A percentile compares a stretch with the other conserved stretches of the same genome.
phyloP scores from a whole-genome alignment of 2,329 filamentous ascomycete species.

The Exophiala xenobiotica region DNA sequence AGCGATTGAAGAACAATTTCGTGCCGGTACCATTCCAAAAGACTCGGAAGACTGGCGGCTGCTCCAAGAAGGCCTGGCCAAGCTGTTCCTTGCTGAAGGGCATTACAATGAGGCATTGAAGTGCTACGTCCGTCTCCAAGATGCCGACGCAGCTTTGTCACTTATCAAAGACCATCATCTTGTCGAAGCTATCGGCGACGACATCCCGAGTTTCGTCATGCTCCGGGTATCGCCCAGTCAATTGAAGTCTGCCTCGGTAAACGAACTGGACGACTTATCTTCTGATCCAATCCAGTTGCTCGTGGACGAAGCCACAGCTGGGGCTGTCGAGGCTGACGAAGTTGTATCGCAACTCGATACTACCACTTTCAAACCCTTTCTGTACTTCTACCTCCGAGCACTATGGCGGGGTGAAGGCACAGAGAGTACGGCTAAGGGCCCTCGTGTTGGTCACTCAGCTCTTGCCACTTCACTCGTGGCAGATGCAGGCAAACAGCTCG shows the following conservation, averaged over 20 bases:
- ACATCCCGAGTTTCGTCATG: slow-evolving; percentile 84
- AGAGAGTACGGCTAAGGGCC: slow-evolving; percentile 39
- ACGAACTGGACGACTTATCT: slow-evolving; percentile 75
- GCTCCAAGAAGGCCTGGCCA: slow-evolving; percentile 81
- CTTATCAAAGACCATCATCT: slow-evolving; percentile 85
- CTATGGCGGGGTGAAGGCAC: slow-evolving; percentile 73
- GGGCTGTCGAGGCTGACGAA: slow-evolving; percentile 72
- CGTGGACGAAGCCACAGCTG: slow-evolving; percentile 86
- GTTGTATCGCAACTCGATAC: slow-evolving; percentile 76
- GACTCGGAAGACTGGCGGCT: slow-evolving; percentile 86
- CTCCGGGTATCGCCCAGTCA: slow-evolving; percentile 77
- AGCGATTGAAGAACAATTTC: slow-evolving; percentile 78
- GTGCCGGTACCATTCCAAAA: slow-evolving; percentile 66
- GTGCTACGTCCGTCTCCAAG: slow-evolving; percentile 86
- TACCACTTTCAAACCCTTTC: slow-evolving; percentile 68
- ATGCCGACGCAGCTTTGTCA: slow-evolving; percentile 83
- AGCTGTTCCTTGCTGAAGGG: slow-evolving; percentile 77
- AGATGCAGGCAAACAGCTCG: slow-evolving; percentile 63
- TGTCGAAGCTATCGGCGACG: slow-evolving; percentile 83
- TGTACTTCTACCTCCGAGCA: slow-evolving; percentile 87
- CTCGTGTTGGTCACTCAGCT: slow-evolving; percentile 32
- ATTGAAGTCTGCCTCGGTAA: slow-evolving; percentile 61
- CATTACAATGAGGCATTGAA: slow-evolving; percentile 79
- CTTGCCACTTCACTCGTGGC: slow-evolving; percentile 48
- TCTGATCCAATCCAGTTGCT: slow-evolving; percentile 81